phyloP scores from a whole-genome alignment of 2,329 filamentous ascomycete genomes.

The Thielaviopsis musarum region DNA sequence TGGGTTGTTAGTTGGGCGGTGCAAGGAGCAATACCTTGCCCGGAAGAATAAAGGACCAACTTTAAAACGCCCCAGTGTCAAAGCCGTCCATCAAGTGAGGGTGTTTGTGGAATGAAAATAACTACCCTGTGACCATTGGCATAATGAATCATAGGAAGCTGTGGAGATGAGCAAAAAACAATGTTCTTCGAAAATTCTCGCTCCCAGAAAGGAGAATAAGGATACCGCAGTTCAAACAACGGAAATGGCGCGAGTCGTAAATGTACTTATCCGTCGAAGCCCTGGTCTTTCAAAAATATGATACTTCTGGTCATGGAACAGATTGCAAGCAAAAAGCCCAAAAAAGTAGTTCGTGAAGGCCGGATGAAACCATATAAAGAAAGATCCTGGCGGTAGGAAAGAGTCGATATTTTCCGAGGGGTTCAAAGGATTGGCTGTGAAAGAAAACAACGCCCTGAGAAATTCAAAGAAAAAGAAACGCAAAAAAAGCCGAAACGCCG shows the following conservation, averaged over 20 bases:
- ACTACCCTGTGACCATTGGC: background rate
- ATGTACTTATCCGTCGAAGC: background rate
- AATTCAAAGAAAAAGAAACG: background rate
- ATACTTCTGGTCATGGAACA: background rate
- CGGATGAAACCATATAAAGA: background rate
- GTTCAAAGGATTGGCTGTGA: background rate
- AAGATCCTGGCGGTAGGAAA: background rate
- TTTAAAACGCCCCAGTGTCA: background rate
- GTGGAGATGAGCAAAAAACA: background rate
- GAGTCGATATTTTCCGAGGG: background rate
- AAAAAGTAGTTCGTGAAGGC: no score
- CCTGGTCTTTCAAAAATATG: background rate
- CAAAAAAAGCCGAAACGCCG: background rate
- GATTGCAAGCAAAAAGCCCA: no score
- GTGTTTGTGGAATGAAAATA: background rate
- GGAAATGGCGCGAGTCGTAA: background rate
- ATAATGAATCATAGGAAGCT: background rate
- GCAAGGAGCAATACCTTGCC: slow-evolving; percentile 12
- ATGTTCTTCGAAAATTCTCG: background rate
- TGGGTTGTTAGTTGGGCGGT: background rate
- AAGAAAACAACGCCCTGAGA: background rate
- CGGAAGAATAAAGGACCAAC: background rate
- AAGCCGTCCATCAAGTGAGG: background rate
- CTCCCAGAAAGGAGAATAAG: background rate
- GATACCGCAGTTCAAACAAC: background rate